A percentile compares a stretch with the other conserved stretches of the same genome.
Conservation (phyloP, 371 early-diverging fungal species). For the Zancudomyces culisetae region DNA sequence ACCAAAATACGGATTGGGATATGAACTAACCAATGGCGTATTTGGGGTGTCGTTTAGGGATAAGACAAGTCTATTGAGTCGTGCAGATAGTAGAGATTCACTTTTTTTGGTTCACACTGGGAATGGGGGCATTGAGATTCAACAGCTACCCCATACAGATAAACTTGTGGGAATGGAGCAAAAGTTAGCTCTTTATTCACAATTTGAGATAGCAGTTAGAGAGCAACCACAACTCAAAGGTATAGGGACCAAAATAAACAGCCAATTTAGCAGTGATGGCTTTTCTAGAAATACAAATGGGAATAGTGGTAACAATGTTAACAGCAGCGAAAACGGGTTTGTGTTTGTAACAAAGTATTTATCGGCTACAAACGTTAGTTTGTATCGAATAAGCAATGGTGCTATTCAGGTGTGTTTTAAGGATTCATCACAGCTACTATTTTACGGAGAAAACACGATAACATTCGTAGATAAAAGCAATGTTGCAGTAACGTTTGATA, state of each 20-base stretch:
- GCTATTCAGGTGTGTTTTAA: conserved; percentile 4
- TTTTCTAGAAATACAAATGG: not conserved
- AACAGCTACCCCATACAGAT: conserved; percentile 3
- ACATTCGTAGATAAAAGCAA: conserved; percentile 1
- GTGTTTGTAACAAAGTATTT: conserved; percentile 4
- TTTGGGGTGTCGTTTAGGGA: conserved; percentile 6
- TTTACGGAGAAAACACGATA: conserved; percentile 3
- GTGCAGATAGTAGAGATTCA: not conserved
- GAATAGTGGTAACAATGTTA: not conserved
- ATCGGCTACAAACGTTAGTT: conserved; percentile 3
- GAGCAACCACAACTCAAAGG: not conserved
- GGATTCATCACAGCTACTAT: conserved; percentile 2
- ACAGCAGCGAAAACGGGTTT: not conserved
- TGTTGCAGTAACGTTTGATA: not conserved
- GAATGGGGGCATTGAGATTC: not conserved
- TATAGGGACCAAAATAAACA: not conserved
- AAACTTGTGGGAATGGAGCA: conserved; percentile 3
- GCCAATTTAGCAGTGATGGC: too few species aligned
- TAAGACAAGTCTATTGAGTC: not conserved
- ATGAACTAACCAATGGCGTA: conserved; percentile 3
- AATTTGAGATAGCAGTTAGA: not conserved
- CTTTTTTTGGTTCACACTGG: not conserved
- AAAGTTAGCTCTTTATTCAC: conserved; percentile 4
- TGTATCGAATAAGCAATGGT: conserved; percentile 4
- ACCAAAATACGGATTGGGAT: conserved; percentile 5